A percentile compares a stretch with the other conserved stretches of the same genome.
Evolutionary conservation across 2,329 filamentous ascomycete species (phyloP).

Genomic region (Zarea fungicola): DNA sequence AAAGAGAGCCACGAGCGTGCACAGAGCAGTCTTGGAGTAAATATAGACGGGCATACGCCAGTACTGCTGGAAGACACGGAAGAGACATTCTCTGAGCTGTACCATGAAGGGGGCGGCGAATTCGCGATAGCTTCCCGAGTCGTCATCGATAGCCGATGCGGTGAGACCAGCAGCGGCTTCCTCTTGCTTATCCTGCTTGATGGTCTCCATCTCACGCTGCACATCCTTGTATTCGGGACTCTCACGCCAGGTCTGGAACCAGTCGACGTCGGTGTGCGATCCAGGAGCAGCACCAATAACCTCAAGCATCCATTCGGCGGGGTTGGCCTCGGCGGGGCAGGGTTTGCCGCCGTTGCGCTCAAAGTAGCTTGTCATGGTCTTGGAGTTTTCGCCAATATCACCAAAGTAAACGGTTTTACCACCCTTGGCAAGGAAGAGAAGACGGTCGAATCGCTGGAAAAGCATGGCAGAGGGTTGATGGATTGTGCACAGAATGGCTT

Average conservation of each 20-base stretch:
- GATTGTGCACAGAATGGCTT: constrained; percentile 94
- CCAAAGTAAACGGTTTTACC: constrained; percentile 79
- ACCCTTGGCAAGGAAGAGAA: constrained; percentile 71
- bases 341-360: constrained; percentile 62
- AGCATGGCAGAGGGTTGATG: constrained; percentile 95
- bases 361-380: constrained; percentile 67
- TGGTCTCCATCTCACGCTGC: constrained; percentile 50
- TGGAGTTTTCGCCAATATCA: constrained; percentile 67
- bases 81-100: constrained; percentile 63
- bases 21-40: constrained; percentile 72
- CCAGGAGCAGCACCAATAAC: constrained; percentile 60
- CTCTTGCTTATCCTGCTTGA: constrained; percentile 44
- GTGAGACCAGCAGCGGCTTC: constrained; percentile 17
- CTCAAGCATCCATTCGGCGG: constrained; percentile 74
- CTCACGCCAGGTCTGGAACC: constrained; percentile 57
- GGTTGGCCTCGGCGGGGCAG: constrained; percentile 67
- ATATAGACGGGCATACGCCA: constrained; percentile 89
- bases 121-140: constrained; percentile 55
- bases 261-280: constrained; percentile 58
- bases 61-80: constrained; percentile 83
- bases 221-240: constrained; percentile 52
- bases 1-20: constrained; percentile 61
- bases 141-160: constrained; percentile 25
- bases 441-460: constrained; percentile 83
- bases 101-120: constrained; percentile 70